These are phyloP conservation scores for Allium sativum DNA, from an alignment of 106 monocot genomes.

Conservation along the genomic window DNA sequence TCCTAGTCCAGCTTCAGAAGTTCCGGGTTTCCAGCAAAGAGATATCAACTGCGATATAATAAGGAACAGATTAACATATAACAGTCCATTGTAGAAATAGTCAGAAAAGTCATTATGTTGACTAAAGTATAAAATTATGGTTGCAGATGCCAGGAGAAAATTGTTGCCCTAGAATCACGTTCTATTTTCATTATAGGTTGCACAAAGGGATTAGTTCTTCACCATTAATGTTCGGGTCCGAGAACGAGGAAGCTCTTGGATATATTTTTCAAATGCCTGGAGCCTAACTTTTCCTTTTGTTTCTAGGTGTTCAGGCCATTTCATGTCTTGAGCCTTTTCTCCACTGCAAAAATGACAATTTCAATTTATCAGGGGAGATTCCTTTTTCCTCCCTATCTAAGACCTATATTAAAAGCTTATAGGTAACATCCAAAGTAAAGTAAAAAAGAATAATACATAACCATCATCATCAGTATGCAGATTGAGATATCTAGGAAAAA, in stretches of 20 bases:
- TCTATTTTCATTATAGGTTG: too few species aligned
- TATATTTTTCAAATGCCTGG: constrained; percentile 78
- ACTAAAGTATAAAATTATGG: too few species aligned
- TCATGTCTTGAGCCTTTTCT: constrained; percentile 46
- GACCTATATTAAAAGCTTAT: too few species aligned
- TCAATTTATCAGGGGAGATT: too few species aligned
- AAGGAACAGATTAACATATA: too few species aligned
- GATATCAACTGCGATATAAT: constrained; percentile 46
- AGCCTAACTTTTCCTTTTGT: constrained; percentile 73
- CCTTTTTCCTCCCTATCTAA: too few species aligned
- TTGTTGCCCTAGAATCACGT: too few species aligned
- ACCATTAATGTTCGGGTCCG: constrained; percentile 70
- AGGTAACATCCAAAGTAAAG: too few species aligned
- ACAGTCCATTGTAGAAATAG: neutral
- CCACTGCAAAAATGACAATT: constrained; percentile 34
- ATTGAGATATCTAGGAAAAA: too few species aligned
- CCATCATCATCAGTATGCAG: too few species aligned
- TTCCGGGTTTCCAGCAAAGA: constrained; percentile 65
- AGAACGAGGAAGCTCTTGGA: constrained; percentile 80
- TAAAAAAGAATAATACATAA: too few species aligned
- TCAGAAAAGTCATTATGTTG: neutral
- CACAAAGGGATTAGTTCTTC: neutral
- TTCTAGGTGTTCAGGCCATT: constrained; percentile 59
- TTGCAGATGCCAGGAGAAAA: too few species aligned
- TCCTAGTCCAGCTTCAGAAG: constrained; percentile 33